These are phyloP conservation scores for Leishmania major DNA, from an alignment of 208 protist species.

Conservation along the genomic window DNA sequence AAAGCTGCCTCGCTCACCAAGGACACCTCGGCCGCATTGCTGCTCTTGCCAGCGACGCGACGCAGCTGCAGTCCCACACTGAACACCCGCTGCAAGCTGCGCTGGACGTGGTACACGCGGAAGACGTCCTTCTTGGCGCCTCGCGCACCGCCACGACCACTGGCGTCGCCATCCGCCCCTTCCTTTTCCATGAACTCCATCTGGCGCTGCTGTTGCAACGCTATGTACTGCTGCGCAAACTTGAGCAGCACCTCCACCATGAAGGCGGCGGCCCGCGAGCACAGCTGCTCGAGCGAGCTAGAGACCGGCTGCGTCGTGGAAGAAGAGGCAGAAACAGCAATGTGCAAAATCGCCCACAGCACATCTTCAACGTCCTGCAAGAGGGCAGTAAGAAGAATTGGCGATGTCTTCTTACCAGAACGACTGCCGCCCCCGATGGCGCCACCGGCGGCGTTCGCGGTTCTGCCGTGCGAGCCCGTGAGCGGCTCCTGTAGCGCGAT, in stretches of 20 bases:
- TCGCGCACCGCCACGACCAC: slow-evolving; percentile 1
- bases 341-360: slow-evolving; percentile 29
- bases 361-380: slow-evolving; percentile 36
- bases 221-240: slow-evolving; percentile 57
- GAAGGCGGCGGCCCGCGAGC: slow-evolving; percentile 12
- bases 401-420: background rate
- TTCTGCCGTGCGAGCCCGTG: slow-evolving; percentile 10
- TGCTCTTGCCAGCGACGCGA: background rate
- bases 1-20: slow-evolving; percentile 20
- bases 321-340: background rate
- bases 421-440: background rate
- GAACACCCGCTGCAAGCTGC: slow-evolving; percentile 57
- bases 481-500: slow-evolving; percentile 37
- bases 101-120: slow-evolving; percentile 47
- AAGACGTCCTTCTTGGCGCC: slow-evolving; percentile 40
- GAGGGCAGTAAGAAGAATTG: slow-evolving; percentile 23
- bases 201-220: slow-evolving; percentile 54
- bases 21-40: background rate
- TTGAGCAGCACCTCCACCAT: slow-evolving; percentile 33
- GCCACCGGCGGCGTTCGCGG: background rate
- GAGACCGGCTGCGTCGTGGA: background rate
- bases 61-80: slow-evolving; percentile 42
- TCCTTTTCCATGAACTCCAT: slow-evolving; percentile 38
- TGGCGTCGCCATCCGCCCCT: background rate
- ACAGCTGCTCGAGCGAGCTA: slow-evolving; percentile 11